phyloP scores from a whole-genome alignment of 2,329 filamentous ascomycete species.

The Cercospora sp. region DNA sequence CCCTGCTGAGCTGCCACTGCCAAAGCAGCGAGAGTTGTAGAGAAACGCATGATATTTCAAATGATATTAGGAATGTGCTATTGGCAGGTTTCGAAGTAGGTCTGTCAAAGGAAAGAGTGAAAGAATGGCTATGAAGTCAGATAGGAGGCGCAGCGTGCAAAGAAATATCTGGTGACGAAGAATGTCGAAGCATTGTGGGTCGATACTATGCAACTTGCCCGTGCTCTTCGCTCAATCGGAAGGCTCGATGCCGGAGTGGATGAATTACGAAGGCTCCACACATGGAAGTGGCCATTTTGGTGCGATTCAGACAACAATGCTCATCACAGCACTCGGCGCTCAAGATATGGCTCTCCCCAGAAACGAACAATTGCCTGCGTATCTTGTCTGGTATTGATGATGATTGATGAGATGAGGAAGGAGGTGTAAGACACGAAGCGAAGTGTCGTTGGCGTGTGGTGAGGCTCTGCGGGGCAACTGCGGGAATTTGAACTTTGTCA shows the following conservation, averaged over 20 bases:
- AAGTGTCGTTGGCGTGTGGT: neutral
- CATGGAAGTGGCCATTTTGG: neutral
- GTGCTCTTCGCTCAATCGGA: slow-evolving; percentile 14
- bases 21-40: slow-evolving; percentile 35
- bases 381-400: too few relatives aligned
- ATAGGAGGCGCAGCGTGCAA: neutral
- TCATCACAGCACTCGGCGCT: neutral
- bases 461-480: neutral
- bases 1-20: slow-evolving; percentile 37
- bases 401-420: neutral
- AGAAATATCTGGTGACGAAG: slow-evolving; percentile 8
- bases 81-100: neutral
- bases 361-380: neutral
- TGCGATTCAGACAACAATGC: neutral
- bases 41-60: slow-evolving; percentile 32
- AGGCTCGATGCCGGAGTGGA: slow-evolving; percentile 15
- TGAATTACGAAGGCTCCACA: slow-evolving; percentile 2
- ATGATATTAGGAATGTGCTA: neutral
- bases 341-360: neutral
- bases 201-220: slow-evolving; percentile 8
- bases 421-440: neutral
- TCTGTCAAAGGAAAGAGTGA: neutral
- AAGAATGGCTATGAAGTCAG: neutral
- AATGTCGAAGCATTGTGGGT: slow-evolving; percentile 14
- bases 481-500: neutral